phyloP scores from a whole-genome alignment of 345 rosid species.

The Ricinus communis region DNA sequence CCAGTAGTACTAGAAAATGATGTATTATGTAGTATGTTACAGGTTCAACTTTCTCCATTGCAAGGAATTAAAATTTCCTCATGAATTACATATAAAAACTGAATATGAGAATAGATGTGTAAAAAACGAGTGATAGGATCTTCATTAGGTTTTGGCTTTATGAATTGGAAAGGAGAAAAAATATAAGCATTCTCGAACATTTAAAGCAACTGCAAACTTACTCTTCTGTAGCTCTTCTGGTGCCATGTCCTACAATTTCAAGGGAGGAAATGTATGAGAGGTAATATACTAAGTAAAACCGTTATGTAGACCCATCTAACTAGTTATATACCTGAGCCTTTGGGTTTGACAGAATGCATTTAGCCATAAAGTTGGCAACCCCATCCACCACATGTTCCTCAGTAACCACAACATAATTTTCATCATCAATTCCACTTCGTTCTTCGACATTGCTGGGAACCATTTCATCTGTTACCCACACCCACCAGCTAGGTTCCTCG shows the following conservation, averaged over 20 bases:
- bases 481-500: constrained; percentile 96
- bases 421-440: constrained; percentile 72
- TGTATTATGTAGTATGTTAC: no score
- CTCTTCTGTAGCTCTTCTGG: constrained; percentile 88
- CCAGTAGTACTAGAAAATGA: background rate
- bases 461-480: constrained; percentile 93
- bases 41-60: background rate
- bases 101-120: background rate
- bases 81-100: background rate
- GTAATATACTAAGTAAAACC: background rate
- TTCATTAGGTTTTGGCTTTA: background rate
- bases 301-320: background rate
- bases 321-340: constrained; percentile 55
- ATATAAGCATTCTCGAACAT: constrained; percentile 1
- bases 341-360: constrained; percentile 78
- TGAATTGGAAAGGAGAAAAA: background rate
- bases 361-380: constrained; percentile 91
- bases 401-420: constrained; percentile 62
- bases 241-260: constrained; percentile 60
- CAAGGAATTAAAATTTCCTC: background rate
- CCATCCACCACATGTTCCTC: constrained; percentile 91
- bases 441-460: constrained; percentile 71
- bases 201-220: constrained; percentile 30
- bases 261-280: constrained; percentile 21
- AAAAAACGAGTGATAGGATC: background rate